Conservation (phyloP, 1,139 yeast genomes). For the Scheffersomyces insectosa region DNA sequence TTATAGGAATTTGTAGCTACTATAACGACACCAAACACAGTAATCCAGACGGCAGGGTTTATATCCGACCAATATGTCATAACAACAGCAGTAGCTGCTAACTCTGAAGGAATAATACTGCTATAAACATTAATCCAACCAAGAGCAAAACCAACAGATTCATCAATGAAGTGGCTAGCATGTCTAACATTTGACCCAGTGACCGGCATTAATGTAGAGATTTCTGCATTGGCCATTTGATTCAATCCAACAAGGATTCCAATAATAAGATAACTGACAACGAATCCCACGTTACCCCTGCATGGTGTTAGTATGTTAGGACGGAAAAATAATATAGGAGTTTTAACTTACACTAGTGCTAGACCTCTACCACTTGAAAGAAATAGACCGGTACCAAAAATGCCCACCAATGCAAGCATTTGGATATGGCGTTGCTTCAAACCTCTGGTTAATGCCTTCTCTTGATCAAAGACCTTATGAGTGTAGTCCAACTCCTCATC, state of each 20-base stretch:
- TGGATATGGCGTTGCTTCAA: conserved; percentile 31
- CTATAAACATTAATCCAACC: conserved; percentile 24
- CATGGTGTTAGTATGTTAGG: too few species aligned
- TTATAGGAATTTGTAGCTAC: conserved; percentile 25
- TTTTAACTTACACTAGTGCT: not conserved
- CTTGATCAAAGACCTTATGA: not conserved
- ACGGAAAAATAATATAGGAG: conserved; percentile 8
- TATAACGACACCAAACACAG: conserved; percentile 43
- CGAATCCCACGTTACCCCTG: conserved; percentile 23
- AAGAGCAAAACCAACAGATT: conserved; percentile 25
- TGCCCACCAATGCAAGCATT: conserved; percentile 33
- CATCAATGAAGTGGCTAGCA: conserved; percentile 26
- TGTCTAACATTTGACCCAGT: conserved; percentile 30
- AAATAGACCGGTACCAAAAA: conserved; percentile 28
- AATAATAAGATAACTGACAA: conserved; percentile 21
- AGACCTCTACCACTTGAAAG: conserved; percentile 18
- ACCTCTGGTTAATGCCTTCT: not conserved
- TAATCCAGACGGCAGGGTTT: conserved; percentile 27
- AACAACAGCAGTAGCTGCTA: conserved; percentile 28
- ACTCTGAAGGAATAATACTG: conserved; percentile 22
- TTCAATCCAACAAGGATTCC: conserved; percentile 20
- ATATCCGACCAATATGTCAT: conserved; percentile 25
- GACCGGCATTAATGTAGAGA: conserved; percentile 30
- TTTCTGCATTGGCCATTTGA: conserved; percentile 30
- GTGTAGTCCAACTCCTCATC: conserved; percentile 8